These are phyloP conservation scores for Castanopsis chinensis DNA, from an alignment of 306 rosid species.

Conservation along the genomic window DNA sequence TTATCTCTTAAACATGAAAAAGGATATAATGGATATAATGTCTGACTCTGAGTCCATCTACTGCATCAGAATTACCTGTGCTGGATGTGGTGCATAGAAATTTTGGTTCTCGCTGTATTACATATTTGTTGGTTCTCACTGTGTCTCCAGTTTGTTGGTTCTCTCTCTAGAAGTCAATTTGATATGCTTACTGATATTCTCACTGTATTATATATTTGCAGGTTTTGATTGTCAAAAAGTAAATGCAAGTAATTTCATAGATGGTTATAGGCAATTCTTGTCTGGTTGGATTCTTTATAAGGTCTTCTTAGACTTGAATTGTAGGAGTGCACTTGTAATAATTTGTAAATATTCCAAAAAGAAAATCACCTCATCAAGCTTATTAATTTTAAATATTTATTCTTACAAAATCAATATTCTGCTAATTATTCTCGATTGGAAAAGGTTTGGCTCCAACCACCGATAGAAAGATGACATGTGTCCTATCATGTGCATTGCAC, in stretches of 20 bases:
- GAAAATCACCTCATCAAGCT: background rate
- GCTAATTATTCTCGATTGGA: background rate
- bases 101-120: conserved; percentile 7
- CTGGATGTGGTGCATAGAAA: conserved; percentile 1
- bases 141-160: background rate
- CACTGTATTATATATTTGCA: background rate
- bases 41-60: conserved; percentile 11
- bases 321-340: background rate
- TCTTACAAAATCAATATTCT: background rate
- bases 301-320: background rate
- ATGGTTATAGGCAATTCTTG: background rate
- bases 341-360: background rate
- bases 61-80: background rate
- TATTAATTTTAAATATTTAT: background rate
- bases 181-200: conserved; percentile 12
- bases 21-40: background rate
- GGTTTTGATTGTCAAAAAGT: background rate
- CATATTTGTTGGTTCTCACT: conserved; percentile 8
- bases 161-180: conserved; percentile 19
- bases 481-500: no score
- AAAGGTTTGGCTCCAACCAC: no score
- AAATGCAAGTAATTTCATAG: background rate
- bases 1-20: background rate
- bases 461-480: no score
- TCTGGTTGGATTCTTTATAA: background rate